Base-by-base conservation (phyloP, 1,139 yeast species). In the Groenewaldozyma sp. region DNA sequence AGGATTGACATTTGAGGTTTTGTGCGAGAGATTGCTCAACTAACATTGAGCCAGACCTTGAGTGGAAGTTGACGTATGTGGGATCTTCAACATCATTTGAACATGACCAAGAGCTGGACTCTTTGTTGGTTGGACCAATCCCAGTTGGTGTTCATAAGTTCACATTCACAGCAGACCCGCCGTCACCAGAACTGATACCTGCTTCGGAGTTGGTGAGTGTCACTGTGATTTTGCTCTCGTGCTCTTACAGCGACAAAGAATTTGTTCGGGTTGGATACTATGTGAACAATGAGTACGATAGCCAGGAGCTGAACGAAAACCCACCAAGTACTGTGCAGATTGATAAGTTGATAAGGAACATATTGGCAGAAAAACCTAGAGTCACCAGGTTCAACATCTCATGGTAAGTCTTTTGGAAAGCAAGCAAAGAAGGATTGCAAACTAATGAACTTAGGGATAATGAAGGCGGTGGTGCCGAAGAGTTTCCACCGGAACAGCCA, bases 141-240 rank as follows among this genome's bases (percentile, higher is more conserved):
- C 99, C 98, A 0, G 94, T 91, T 3, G 99, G 99, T 1, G 78
- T 91, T 39, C 91, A 91, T 58, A 88, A 91, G 62, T 93, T 91
- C 53, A 71, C 88, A 14, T 83, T 91, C 59, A 78, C 84, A 26
- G 97, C 98, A 0, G 97, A 91, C 54, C 95, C 99, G 0, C 98
- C 98, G 1, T 78, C 91, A 2, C 94, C 96, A 0, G 97, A 91
- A 50, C 65, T 88, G 48, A 91, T 91, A 50, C 98, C 99, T 1
- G 95, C 95, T 4, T 80, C 87, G 48, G 98, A 91, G 58, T 72
- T 93, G 49, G 96, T 91, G 17, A 78, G 93, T 51, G 97, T 91
- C 36, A 91, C 98, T 0, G 98, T 91, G 24, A 87, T 91, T 42
- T 66, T 91, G 43, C 70, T 91, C 48, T 83, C 95, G 45, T 91